phyloP scores from a whole-genome alignment of 2,329 filamentous ascomycete genomes.

The Fusarium duplospermum region DNA sequence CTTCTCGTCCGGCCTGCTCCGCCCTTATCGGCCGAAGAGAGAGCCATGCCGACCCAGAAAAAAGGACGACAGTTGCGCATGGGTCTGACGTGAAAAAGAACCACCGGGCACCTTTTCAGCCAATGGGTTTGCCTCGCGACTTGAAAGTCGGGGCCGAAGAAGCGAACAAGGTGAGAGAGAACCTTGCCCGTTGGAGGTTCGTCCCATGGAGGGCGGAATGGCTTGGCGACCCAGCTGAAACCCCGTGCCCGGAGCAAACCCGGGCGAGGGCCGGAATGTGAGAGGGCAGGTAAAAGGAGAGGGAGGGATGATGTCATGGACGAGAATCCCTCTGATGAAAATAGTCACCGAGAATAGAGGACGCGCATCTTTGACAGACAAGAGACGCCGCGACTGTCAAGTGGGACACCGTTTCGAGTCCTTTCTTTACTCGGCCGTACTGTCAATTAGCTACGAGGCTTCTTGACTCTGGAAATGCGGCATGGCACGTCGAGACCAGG shows the following conservation, averaged over 20 bases:
- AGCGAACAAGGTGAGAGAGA: constrained; percentile 13
- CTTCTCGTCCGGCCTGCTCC: constrained; percentile 15
- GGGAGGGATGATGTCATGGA: constrained; percentile 23
- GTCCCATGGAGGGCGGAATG: not conserved
- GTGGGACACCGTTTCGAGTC: not conserved
- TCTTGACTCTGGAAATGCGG: not conserved
- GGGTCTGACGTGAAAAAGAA: not conserved
- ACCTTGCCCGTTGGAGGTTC: not conserved
- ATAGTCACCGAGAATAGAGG: not conserved
- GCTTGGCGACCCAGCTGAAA: constrained; percentile 1
- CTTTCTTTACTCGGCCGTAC: not conserved
- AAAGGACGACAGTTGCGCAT: not conserved
- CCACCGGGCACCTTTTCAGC: constrained; percentile 28
- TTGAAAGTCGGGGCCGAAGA: constrained; percentile 21
- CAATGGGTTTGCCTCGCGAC: constrained; percentile 10
- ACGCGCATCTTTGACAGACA: not conserved
- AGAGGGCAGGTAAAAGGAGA: not conserved
- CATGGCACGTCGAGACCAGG: not conserved
- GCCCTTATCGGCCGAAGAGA: constrained; percentile 33
- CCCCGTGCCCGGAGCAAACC: constrained; percentile 27
- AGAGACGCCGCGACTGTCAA: not conserved
- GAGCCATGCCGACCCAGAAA: constrained; percentile 4
- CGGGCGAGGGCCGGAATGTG: constrained; percentile 32
- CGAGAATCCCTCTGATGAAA: not conserved
- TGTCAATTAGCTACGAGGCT: not conserved